Conservation (phyloP, 1,139 yeast genomes). For the Protomyces arabidopsidicola region DNA sequence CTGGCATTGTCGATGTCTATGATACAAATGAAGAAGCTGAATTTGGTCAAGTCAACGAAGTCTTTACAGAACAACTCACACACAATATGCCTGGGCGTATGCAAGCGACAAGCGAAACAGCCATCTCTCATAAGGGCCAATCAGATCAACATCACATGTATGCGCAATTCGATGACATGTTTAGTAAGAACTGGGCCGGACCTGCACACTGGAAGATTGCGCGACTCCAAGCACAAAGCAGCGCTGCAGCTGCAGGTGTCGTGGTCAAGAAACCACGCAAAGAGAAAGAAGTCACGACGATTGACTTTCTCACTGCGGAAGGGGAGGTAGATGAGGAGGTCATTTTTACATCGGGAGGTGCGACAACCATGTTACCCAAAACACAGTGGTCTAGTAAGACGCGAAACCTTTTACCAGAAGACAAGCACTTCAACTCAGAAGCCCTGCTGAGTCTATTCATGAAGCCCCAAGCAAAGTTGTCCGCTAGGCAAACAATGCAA, state of each 20-base stretch:
- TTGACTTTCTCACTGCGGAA: slow-evolving; percentile 52
- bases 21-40: slow-evolving; percentile 32
- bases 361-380: slow-evolving; percentile 45
- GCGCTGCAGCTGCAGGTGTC: background rate
- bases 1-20: slow-evolving; percentile 33
- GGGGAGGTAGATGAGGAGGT: slow-evolving; percentile 46
- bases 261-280: slow-evolving; percentile 28
- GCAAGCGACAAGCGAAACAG: background rate
- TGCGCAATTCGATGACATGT: slow-evolving; percentile 70
- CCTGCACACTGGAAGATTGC: slow-evolving; percentile 91
- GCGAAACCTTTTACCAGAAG: slow-evolving; percentile 62
- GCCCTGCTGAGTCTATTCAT: slow-evolving; percentile 63
- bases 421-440: slow-evolving; percentile 65
- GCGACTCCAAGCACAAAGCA: slow-evolving; percentile 42
- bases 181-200: slow-evolving; percentile 78
- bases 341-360: slow-evolving; percentile 52
- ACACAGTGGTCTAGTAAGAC: slow-evolving; percentile 45
- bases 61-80: background rate
- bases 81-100: background rate
- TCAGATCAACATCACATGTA: slow-evolving; percentile 59
- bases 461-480: slow-evolving; percentile 50
- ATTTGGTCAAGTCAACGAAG: slow-evolving; percentile 31
- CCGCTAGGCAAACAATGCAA: slow-evolving; percentile 14
- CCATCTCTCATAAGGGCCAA: background rate
- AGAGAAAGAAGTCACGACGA: slow-evolving; percentile 42